Evolutionary conservation across 2,329 filamentous ascomycete genomes (phyloP).

Genomic region (Escovopsis sp.): DNA sequence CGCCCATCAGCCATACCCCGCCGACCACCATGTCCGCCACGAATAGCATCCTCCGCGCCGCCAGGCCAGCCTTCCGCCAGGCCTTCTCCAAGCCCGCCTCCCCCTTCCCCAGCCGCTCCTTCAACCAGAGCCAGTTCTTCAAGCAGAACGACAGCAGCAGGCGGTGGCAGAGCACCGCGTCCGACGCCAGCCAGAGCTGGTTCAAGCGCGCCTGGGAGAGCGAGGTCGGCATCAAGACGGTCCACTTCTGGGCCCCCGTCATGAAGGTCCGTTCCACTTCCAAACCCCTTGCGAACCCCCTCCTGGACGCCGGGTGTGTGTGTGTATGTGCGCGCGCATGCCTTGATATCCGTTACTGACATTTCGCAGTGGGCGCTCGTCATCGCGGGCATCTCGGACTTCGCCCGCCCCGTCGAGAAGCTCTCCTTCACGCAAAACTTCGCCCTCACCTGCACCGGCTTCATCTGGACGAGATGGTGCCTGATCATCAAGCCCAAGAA

Average conservation of each 20-base stretch:
- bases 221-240: conserved; percentile 73
- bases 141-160: conserved; percentile 29
- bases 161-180: conserved; percentile 58
- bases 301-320: neutral
- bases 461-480: conserved; percentile 99
- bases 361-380: conserved; percentile 74
- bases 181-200: conserved; percentile 34
- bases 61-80: conserved; percentile 42
- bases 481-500: conserved; percentile 92
- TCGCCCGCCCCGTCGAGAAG: conserved; percentile 79
- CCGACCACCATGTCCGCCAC: conserved; percentile 21
- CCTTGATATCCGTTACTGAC: neutral
- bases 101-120: conserved; percentile 3
- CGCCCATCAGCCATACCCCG: neutral
- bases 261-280: conserved; percentile 47
- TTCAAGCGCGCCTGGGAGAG: conserved; percentile 75
- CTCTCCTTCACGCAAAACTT: conserved; percentile 87
- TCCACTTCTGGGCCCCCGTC: conserved; percentile 97
- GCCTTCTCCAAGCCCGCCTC: conserved; percentile 31
- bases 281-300: too few relatives aligned
- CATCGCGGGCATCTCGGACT: conserved; percentile 80
- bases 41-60: conserved; percentile 36
- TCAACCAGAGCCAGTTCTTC: conserved; percentile 33
- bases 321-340: neutral
- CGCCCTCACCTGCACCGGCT: conserved; percentile 76